These are phyloP conservation scores for Rhynchosporium agropyri DNA, from an alignment of 2,329 filamentous ascomycete genomes.

Conservation along the genomic window DNA sequence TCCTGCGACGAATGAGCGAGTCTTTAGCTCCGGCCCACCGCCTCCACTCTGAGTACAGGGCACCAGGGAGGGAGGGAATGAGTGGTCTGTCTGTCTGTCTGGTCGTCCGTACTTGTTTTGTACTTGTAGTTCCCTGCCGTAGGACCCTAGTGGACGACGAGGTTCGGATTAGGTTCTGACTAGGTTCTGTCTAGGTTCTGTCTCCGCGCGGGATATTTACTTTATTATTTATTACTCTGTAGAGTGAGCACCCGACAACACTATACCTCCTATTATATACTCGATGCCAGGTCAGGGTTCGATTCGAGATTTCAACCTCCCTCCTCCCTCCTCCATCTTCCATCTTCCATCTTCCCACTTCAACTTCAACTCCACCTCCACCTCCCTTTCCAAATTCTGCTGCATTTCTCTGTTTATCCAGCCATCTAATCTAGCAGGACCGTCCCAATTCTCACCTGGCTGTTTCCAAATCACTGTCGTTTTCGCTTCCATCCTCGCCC, in stretches of 20 bases:
- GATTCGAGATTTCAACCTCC: conserved; percentile 16
- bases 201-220: conserved; percentile 19
- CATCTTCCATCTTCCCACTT: neutral
- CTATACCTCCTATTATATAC: conserved; percentile 22
- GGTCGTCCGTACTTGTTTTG: no score
- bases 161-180: no score
- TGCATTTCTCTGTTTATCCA: conserved; percentile 27
- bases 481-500: conserved; percentile 19
- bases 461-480: conserved; percentile 25
- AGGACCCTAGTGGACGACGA: no score
- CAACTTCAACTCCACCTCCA: no score
- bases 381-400: conserved; percentile 4
- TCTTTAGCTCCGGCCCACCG: conserved; percentile 2
- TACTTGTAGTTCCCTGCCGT: no score
- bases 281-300: conserved; percentile 21
- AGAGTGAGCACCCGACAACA: no score
- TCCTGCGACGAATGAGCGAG: no score
- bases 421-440: conserved; percentile 6
- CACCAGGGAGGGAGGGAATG: no score
- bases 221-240: conserved; percentile 4
- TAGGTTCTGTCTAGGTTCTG: neutral
- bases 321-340: conserved; percentile 4
- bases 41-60: neutral
- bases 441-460: neutral
- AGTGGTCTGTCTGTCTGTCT: no score